Base-by-base conservation (phyloP, 1,139 yeast species). In the Scheffersomyces parashehatae region DNA sequence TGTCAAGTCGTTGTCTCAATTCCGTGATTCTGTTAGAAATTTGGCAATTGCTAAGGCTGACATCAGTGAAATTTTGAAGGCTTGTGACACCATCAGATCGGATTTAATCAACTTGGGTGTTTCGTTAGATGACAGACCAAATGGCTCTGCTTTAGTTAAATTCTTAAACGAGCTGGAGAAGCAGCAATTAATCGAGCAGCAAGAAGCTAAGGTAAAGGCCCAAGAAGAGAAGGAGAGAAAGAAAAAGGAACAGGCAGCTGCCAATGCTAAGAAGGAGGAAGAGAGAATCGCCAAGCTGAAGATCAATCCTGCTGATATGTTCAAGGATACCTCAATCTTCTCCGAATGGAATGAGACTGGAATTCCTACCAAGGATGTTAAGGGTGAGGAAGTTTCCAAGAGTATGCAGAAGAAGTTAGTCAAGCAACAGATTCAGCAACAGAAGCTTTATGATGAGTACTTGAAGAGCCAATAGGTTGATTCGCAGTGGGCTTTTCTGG, bases 341-440 rank as follows among this genome's bases (percentile, higher is more conserved):
- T 66, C 81, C 7, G 87, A 80, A 57, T 93, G 95, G 88, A 98
- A 93, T 59, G 91, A 77, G 28, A 67, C 75, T 32, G 99, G 99
- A 1, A 48, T 93, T 20, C 99, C 99, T 12, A 74, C 82, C 1
- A 83, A 82, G 59, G 90, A 85, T 50, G 75, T 68, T 35, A 81
- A 80, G 12, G 99, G 98, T 8, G 89, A 84, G 55, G 96, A 90
- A 45, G 76, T 91, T n/a, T 79, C 95, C 40, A 93, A 93, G 70
- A 87, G 96, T 61, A 82, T 84, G 73, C 74, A 74, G 49, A 93
- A 93, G 77, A 91, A 91, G 68, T 73, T 91, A 52, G 66, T 73
- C 48, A 93, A 93, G 68, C 86, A 79, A 59, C 82, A 80, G 64
- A 88, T 84, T 45, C 84, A 78, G 44, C 99, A 93, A 64, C 83